Base-by-base conservation (phyloP, 331 rosid genomes). In the Quercus lobata region DNA sequence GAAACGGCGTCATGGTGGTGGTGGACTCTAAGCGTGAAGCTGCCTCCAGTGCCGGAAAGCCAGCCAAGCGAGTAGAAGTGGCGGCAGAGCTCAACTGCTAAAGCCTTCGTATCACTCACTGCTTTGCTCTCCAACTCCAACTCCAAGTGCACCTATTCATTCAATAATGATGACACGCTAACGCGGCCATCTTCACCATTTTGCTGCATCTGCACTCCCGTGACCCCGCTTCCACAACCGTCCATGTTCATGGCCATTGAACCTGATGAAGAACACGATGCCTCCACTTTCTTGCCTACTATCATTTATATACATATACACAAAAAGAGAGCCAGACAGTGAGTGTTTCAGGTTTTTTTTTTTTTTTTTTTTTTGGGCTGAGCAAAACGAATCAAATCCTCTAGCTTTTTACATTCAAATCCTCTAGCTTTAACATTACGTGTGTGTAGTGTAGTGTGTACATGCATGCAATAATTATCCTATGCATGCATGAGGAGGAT, bases 41-140 rank as follows among this genome's bases (percentile, higher is more conserved):
- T 91, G 18, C 99, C 99, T 73, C 99, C 99, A 0, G 99, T 93
- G 17, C 98, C 98, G 0, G 97, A 89, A 0, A 95, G 97, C 98
- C 98, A 95, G 78, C 98, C 98, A 17, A 91, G 94, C 63, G 53
- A 80, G 87, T 93, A 95, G 87, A 95, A 95, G 52, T 91, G 96
- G 78, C 98, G 97, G 88, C 99, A 91, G 0, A 95, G 97, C 53
- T 95, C 97, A 2, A 97, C 86, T 79, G 91, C 82, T 71, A 95
- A 86, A 80, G 60, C 85, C 84, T 74, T 89, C 0, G 99, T 93
- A 41, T 95, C 99, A 74, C 76, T 87, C 84, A 91, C 94, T 52
- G 85, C 86, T 60, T 85, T 88, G 77, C 92, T 66, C 60, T 87
- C 96, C 34, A 49, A 12, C 60, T 87, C 96, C 34, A 49, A 12